Base-by-base conservation (phyloP, 2,329 filamentous ascomycete species). In the Zopfia rhizophila region DNA sequence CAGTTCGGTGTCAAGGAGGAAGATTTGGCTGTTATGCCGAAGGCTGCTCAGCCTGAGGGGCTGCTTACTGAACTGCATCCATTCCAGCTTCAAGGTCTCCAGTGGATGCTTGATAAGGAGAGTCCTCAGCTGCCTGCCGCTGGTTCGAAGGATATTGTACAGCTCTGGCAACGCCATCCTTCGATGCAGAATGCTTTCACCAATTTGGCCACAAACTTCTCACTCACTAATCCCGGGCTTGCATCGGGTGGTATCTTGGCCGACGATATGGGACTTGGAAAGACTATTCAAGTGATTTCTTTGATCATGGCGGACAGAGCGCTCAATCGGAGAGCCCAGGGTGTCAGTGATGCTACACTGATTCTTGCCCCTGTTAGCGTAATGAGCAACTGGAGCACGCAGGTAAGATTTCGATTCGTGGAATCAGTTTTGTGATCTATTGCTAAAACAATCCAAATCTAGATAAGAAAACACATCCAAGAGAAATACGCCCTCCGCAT, bases 261-360 rank as follows among this genome's bases (percentile, higher is more conserved):
- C 2, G 91, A 96, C 67, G 91, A 96, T 61, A 96, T 96, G 92
- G 91, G 91, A 3, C 74, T 96, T 4, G 91, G 91, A 17, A 96
- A 96, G 75, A 96, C 91, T 0, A 79, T 96, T 7, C 89, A 96
- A 66, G 82, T 91, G 35, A 93, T 96, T 57, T 89, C 89, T 40
- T 74, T 95, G 24, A 87, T 96, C 43, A 73, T 92, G 54, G 76
- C 82, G 2, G 82, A 85, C 45, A 61, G 60, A 36, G 60, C 56
- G n/a, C 55, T 70, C 2, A 44, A 53, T 13, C 55, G 58, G 18
- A 40, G 55, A 21, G 51, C 52, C 3, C 25, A 42, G 31, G 58
- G 56, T 39, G 45, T 58, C 10, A 54, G 56, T 18, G 43, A 56
- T 8, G 90, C 86, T 1, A 95, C 90, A 0, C 78, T 96, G 16